Evolutionary conservation across 2,329 filamentous ascomycete genomes (phyloP), one percentile per base, ranked within the genome.

Genomic region (Aureobasidium sp.): DNA sequence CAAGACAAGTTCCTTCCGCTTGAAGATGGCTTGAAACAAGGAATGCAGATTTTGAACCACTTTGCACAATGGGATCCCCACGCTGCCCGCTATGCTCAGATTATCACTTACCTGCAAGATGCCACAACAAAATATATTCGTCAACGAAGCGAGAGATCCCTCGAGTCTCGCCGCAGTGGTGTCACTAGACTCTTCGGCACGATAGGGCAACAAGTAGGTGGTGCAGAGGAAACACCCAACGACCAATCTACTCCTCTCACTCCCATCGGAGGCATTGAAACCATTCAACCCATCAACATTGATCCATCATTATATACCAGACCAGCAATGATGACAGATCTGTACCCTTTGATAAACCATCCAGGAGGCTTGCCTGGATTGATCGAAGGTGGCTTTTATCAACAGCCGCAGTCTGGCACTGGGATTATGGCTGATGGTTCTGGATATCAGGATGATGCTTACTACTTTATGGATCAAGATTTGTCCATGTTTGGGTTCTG

Each of bases 21-120:
- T 21, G 65, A 70, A 42, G 65, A 65, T 7, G 64, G 66, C 9
- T 65, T 67, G 49, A 59, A 63, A 34, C 60, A 62, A 10, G 66
- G 66, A 0, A 66, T 69, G 16, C 13, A 48, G 4, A 67, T 67
- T 15, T 60, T 71, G 27, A 66, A 68, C 30, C 66, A 69, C 44
- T 71, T 71, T 59, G 67, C 67, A 13, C 62, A 61, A 13, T 62
- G 63, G 34, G 70, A 71, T 44, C 66, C 68, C 10, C 68, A 70
- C 39, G 70, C 70, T 3, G 59, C 65, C 16, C 69, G 70, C 13
- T 70, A 71, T 32, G 66, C 67, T 5, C 32, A 65, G 7, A 68
- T 69, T 11, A 64, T 66, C 8, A 63, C 66, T 34, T 66, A 69
- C 7, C 59, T 71, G 1, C 47, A 47, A 36, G 55, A 53, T 2